phyloP scores from a whole-genome alignment of 2,329 filamentous ascomycete species.

The Coleophoma crateriformis region DNA sequence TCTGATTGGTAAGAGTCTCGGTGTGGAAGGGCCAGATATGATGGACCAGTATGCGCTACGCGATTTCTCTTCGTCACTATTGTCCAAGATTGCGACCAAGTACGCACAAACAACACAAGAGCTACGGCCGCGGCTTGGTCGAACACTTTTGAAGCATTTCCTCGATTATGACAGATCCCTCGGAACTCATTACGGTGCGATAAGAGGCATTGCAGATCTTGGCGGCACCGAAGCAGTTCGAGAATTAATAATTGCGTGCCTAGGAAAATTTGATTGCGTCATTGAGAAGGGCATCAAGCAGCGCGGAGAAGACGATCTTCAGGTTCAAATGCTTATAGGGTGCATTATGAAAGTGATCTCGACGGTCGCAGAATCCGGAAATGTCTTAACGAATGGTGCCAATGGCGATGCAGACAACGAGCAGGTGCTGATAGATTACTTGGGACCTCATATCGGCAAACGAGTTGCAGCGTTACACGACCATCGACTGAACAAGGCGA shows the following conservation, averaged over 20 bases:
- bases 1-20: constrained; percentile 70
- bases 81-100: constrained; percentile 73
- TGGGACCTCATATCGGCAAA: constrained; percentile 22
- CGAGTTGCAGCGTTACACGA: constrained; percentile 17
- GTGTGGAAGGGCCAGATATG: constrained; percentile 44
- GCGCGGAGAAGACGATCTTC: constrained; percentile 42
- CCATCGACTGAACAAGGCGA: constrained; percentile 21
- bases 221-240: constrained; percentile 64
- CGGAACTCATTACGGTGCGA: constrained; percentile 81
- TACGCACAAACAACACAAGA: constrained; percentile 77
- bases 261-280: constrained; percentile 57
- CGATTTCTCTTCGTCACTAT: constrained; percentile 76
- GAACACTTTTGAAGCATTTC: constrained; percentile 90
- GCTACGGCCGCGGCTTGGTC: constrained; percentile 79
- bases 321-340: constrained; percentile 54
- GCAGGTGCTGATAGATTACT: constrained; percentile 22
- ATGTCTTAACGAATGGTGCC: constrained; percentile 9
- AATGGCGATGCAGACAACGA: constrained; percentile 16
- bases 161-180: constrained; percentile 80
- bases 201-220: constrained; percentile 73
- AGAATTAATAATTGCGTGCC: constrained; percentile 59
- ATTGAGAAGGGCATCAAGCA: constrained; percentile 50
- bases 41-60: constrained; percentile 73
- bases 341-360: constrained; percentile 51
- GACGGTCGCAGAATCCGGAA: constrained; percentile 38